A percentile compares a stretch with the other conserved stretches of the same genome.
phyloP scores from a whole-genome alignment of 345 rosid genomes.

The Psidium friedrichsthalianum region DNA sequence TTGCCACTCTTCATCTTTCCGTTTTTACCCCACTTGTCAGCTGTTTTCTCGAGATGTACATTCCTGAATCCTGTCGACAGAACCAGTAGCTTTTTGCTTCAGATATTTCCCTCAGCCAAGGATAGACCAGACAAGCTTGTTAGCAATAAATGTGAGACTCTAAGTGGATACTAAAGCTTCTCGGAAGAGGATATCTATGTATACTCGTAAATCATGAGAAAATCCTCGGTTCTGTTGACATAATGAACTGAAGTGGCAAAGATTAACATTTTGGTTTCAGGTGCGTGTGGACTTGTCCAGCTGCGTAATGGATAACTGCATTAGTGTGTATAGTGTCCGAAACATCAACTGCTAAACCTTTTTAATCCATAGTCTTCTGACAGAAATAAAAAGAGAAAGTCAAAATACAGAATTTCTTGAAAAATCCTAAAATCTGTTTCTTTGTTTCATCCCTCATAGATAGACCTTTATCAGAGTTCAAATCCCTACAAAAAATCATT shows the following conservation, averaged over 20 bases:
- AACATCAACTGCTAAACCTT: not conserved
- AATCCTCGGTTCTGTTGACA: not conserved
- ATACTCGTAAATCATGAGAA: not conserved
- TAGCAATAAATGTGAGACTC: not conserved
- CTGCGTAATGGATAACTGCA: not conserved
- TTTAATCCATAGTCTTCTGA: not conserved
- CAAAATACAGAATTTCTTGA: not conserved
- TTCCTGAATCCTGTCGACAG: conserved; percentile 45
- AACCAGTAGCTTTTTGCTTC: not conserved
- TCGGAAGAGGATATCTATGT: not conserved
- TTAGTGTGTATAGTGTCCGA: not conserved
- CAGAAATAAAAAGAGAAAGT: not conserved
- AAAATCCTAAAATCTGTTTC: not conserved
- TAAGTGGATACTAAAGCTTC: not conserved
- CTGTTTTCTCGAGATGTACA: conserved; percentile 79
- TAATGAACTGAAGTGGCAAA: not conserved
- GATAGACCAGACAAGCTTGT: not conserved
- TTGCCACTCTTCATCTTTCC: conserved; percentile 85
- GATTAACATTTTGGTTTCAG: not conserved
- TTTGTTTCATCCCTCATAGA: not conserved
- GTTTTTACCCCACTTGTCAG: conserved; percentile 97
- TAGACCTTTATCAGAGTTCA: not conserved
- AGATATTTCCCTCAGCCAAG: not conserved
- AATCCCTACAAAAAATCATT: not conserved
- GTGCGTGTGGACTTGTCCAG: not conserved